Percentiles rank a stretch among this genome's conserved stretches.
Conservation (phyloP, 2,329 filamentous ascomycete genomes). For the Botrytis byssoidea region DNA sequence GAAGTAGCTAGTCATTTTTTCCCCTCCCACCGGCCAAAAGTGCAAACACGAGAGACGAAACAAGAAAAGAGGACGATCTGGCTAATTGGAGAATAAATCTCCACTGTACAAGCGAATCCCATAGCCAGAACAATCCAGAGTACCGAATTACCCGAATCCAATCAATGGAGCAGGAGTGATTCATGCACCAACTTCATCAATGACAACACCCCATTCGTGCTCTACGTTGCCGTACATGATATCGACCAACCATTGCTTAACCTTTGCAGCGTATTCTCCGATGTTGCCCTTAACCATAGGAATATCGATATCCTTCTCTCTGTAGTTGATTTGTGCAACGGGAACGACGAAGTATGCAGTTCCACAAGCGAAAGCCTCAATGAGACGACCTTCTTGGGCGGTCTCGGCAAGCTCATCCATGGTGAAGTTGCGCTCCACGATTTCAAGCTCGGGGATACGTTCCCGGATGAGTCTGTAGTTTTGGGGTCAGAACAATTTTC, state of each 20-base stretch:
- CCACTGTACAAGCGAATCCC: neutral
- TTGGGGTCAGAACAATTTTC: neutral
- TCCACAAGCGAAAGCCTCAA: conserved; percentile 84
- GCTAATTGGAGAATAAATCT: neutral
- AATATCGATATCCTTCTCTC: conserved; percentile 60
- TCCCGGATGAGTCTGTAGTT: conserved; percentile 18
- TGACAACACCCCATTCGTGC: conserved; percentile 68
- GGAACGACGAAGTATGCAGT: conserved; percentile 78
- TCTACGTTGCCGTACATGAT: conserved; percentile 63
- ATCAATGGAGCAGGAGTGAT: neutral
- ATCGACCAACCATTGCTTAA: conserved; percentile 67
- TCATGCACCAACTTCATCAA: conserved; percentile 51
- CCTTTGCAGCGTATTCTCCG: conserved; percentile 55
- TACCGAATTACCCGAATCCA: neutral
- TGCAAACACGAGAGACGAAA: neutral
- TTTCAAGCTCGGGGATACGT: conserved; percentile 48
- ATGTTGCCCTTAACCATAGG: conserved; percentile 55
- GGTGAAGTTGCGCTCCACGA: conserved; percentile 80
- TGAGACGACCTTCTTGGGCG: conserved; percentile 67
- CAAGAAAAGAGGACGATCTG: neutral
- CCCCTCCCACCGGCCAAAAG: neutral
- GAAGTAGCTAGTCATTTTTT: neutral
- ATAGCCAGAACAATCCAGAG: neutral
- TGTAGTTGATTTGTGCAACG: conserved; percentile 66
- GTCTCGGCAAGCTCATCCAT: conserved; percentile 77